Evolutionary conservation across 176 grass and related monocot genomes (phyloP).

Genomic region (Tillandsia leiboldiana): DNA sequence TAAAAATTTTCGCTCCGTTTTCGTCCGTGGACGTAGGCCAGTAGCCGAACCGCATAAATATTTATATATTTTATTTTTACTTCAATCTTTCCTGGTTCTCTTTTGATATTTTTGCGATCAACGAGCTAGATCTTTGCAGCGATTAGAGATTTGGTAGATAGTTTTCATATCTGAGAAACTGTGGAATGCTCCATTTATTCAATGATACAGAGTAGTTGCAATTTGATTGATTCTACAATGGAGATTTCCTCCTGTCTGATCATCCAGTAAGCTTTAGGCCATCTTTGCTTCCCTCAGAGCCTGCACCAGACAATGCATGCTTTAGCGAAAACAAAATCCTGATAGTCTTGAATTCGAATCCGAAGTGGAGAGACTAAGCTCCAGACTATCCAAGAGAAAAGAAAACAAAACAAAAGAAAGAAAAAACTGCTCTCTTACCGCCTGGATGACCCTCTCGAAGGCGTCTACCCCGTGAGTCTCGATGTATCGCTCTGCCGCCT

Average conservation of each 20-base stretch:
- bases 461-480: slow-evolving; percentile 62
- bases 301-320: slow-evolving; percentile 22
- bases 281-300: slow-evolving; percentile 46
- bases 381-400: neutral
- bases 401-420: neutral
- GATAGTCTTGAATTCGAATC: too few relatives aligned
- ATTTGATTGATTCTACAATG: neutral
- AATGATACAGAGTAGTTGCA: neutral
- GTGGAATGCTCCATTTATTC: neutral
- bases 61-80: neutral
- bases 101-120: neutral
- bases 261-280: slow-evolving; percentile 10
- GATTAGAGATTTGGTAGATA: neutral
- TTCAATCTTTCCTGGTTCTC: neutral
- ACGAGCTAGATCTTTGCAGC: neutral
- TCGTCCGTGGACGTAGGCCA: too few relatives aligned
- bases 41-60: too few relatives aligned
- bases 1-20: too few relatives aligned
- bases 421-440: slow-evolving; percentile 31
- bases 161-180: neutral
- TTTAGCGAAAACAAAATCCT: neutral
- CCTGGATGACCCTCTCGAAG: slow-evolving; percentile 63
- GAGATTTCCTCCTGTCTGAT: neutral
- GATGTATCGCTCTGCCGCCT: slow-evolving; percentile 68
- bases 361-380: too few relatives aligned